These are phyloP conservation scores for Chalciporus piperatus DNA, from an alignment of 768 basidiomycete genomes.

Conservation along the genomic window DNA sequence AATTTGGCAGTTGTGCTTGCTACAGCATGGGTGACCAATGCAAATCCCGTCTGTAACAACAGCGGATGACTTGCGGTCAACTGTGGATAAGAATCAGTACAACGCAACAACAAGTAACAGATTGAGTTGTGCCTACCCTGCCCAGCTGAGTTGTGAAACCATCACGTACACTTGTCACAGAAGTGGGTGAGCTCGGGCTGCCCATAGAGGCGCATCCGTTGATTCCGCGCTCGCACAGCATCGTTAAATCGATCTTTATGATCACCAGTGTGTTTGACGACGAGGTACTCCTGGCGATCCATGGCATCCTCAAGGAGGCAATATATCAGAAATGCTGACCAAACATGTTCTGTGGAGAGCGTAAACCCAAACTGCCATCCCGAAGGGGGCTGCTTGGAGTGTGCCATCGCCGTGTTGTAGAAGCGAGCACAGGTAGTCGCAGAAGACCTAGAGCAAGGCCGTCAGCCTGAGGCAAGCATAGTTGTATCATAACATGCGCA, in stretches of 20 bases:
- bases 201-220: background rate
- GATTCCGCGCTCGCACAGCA: background rate
- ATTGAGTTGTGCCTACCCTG: background rate
- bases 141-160: background rate
- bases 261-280: background rate
- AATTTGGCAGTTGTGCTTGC: background rate
- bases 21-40: conserved; percentile 8
- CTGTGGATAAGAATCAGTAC: background rate
- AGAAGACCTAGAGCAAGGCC: too few relatives aligned
- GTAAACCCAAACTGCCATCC: too few relatives aligned
- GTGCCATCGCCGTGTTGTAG: too few relatives aligned
- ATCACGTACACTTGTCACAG: conserved; percentile 1
- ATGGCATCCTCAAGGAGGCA: conserved; percentile 4
- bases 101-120: too few relatives aligned
- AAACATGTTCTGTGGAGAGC: background rate
- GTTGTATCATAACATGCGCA: background rate
- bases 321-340: background rate
- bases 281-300: background rate
- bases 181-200: background rate
- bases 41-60: background rate
- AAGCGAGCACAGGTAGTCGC: too few relatives aligned
- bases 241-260: background rate
- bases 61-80: background rate
- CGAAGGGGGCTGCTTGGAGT: too few relatives aligned
- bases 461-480: background rate